phyloP scores from a whole-genome alignment of 2,329 filamentous ascomycete species.

The Xylariaceae sp. region DNA sequence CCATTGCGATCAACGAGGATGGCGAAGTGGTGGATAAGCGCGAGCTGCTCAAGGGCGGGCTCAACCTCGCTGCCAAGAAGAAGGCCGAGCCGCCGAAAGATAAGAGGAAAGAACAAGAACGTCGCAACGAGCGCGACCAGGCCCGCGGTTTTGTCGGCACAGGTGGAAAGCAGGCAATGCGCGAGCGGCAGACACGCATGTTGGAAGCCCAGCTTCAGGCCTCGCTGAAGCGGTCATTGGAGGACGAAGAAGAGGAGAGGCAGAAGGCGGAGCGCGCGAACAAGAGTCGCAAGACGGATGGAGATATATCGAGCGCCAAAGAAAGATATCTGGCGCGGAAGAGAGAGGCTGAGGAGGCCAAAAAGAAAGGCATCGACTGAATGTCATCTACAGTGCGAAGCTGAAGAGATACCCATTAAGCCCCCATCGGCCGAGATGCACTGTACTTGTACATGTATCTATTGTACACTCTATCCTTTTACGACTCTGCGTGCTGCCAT shows the following conservation, averaged over 20 bases:
- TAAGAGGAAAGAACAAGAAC: slow-evolving; percentile 23
- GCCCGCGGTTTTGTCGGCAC: slow-evolving; percentile 34
- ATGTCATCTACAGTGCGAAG: not conserved
- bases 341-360: slow-evolving; percentile 66
- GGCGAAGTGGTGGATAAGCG: slow-evolving; percentile 80
- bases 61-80: slow-evolving; percentile 67
- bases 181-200: slow-evolving; percentile 75
- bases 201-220: slow-evolving; percentile 73
- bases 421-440: no score
- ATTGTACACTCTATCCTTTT: slow-evolving; percentile 21
- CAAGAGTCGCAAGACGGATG: slow-evolving; percentile 75
- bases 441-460: slow-evolving; percentile 8
- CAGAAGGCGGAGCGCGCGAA: slow-evolving; percentile 58
- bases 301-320: slow-evolving; percentile 71
- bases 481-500: no score
- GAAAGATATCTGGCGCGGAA: slow-evolving; percentile 78
- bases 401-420: slow-evolving; percentile 1
- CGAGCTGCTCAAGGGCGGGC: slow-evolving; percentile 69
- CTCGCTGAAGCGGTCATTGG: slow-evolving; percentile 65
- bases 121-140: slow-evolving; percentile 26
- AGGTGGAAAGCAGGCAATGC: slow-evolving; percentile 60
- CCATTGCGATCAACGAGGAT: slow-evolving; percentile 72
- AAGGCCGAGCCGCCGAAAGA: slow-evolving; percentile 40
- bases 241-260: slow-evolving; percentile 63
- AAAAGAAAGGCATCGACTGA: slow-evolving; percentile 36